Conservation (phyloP, 2,329 filamentous ascomycete species). For the Capronia americana region DNA sequence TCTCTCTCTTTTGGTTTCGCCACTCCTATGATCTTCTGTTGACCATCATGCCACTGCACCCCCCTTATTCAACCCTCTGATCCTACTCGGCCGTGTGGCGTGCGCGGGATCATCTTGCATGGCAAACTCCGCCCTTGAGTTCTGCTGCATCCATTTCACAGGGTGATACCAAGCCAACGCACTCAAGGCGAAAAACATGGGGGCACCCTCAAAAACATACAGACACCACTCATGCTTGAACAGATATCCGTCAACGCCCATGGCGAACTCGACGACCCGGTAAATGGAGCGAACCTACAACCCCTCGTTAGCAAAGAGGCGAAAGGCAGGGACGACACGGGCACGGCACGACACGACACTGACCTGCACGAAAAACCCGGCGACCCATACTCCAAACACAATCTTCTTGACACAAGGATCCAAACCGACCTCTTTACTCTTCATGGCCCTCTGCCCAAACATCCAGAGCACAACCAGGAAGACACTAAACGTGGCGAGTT, state of each 20-base stretch:
- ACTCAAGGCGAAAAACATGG: slow-evolving; percentile 55
- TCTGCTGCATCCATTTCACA: slow-evolving; percentile 39
- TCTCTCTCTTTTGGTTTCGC: not conserved
- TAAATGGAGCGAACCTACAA: slow-evolving; percentile 48
- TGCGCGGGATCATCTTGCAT: not conserved
- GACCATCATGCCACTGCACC: not conserved
- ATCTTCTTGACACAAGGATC: slow-evolving; percentile 51
- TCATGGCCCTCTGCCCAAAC: slow-evolving; percentile 38
- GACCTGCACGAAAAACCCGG: slow-evolving; percentile 56
- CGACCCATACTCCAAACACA: slow-evolving; percentile 53
- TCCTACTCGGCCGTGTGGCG: not conserved
- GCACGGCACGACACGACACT: not conserved
- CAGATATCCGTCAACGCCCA: slow-evolving; percentile 52
- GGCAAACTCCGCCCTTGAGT: slow-evolving; percentile 9
- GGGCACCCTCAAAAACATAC: slow-evolving; percentile 53
- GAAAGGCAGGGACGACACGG: not conserved
- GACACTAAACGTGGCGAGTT: slow-evolving; percentile 42
- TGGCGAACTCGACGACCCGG: slow-evolving; percentile 54
- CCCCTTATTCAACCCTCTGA: not conserved
- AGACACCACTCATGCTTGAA: slow-evolving; percentile 52
- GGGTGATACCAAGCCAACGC: slow-evolving; percentile 61
- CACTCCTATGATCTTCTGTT: not conserved
- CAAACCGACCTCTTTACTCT: slow-evolving; percentile 49
- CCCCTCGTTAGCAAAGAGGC: not conserved
- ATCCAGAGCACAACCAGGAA: slow-evolving; percentile 40